These are phyloP conservation scores for Sporothrix mexicana DNA, from an alignment of 2,329 filamentous ascomycete species.

Conservation along the genomic window DNA sequence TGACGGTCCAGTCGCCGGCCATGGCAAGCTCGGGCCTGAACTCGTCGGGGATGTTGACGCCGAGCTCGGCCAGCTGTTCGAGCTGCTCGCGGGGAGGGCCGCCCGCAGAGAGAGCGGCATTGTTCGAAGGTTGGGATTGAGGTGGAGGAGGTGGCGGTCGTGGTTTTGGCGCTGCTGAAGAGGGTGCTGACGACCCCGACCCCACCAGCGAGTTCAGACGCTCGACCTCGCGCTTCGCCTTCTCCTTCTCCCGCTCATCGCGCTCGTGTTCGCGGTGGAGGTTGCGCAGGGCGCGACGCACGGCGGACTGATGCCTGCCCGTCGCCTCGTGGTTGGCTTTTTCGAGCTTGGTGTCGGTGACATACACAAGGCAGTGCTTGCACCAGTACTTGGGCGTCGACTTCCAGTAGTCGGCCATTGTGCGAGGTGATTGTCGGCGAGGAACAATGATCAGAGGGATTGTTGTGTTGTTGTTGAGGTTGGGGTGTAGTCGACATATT, in stretches of 20 bases:
- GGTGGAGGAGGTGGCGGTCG: not conserved
- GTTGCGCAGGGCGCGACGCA: conserved; percentile 89
- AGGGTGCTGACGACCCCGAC: conserved; percentile 27
- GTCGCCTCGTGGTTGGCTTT: conserved; percentile 88
- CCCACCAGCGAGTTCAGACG: conserved; percentile 79
- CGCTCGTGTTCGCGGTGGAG: conserved; percentile 84
- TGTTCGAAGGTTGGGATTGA: not conserved
- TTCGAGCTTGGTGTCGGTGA: conserved; percentile 91
- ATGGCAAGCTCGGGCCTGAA: conserved; percentile 82
- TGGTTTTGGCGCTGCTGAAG: not conserved
- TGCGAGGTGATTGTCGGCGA: not conserved
- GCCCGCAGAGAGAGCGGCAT: conserved; percentile 38
- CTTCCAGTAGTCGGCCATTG: conserved; percentile 99
- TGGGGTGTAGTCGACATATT: not conserved
- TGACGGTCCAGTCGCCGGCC: conserved; percentile 84
- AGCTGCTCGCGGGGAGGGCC: conserved; percentile 74
- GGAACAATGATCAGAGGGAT: too few relatives aligned
- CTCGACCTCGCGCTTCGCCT: conserved; percentile 83
- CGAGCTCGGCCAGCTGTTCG: conserved; percentile 85
- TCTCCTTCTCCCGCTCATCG: conserved; percentile 79
- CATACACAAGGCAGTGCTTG: conserved; percentile 90
- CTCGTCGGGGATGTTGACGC: conserved; percentile 80
- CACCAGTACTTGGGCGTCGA: conserved; percentile 98
- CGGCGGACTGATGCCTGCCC: conserved; percentile 78
- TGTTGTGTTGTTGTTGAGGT: not conserved